A percentile compares a stretch with the other conserved stretches of the same genome.
phyloP scores from a whole-genome alignment of 2,329 filamentous ascomycete species.

The Trichoderma sp. region DNA sequence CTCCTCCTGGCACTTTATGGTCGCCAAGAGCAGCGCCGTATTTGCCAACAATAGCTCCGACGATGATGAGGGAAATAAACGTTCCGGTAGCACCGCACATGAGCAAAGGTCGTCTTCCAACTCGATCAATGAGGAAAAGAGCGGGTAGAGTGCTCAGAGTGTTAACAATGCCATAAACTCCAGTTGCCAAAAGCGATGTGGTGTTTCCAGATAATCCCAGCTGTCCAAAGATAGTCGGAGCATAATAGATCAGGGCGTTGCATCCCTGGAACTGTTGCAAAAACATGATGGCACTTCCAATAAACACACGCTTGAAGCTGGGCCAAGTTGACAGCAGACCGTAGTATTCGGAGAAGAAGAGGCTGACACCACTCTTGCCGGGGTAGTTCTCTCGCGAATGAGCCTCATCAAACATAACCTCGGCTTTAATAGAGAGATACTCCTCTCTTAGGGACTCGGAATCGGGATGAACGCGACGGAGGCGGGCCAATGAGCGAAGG shows the following conservation, averaged over 20 bases:
- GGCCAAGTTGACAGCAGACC: slow-evolving; percentile 32
- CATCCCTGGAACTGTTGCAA: slow-evolving; percentile 52
- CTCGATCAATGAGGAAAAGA: slow-evolving; percentile 50
- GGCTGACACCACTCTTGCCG: slow-evolving; percentile 29
- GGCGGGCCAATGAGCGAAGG: slow-evolving; percentile 29
- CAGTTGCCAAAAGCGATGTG: slow-evolving; percentile 51
- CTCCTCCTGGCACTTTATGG: slow-evolving; percentile 43
- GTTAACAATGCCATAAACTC: slow-evolving; percentile 56
- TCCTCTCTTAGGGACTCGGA: slow-evolving; percentile 32
- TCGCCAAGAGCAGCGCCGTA: slow-evolving; percentile 39
- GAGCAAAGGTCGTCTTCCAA: slow-evolving; percentile 61
- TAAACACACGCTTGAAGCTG: slow-evolving; percentile 44
- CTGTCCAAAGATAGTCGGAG: slow-evolving; percentile 44
- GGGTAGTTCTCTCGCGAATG: slow-evolving; percentile 30
- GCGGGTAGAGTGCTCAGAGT: slow-evolving; percentile 43
- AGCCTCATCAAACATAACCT: slow-evolving; percentile 37
- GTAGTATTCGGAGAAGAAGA: slow-evolving; percentile 33
- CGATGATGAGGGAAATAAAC: slow-evolving; percentile 55
- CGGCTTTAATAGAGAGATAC: slow-evolving; percentile 37
- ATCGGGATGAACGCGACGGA: slow-evolving; percentile 35
- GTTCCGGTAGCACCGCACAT: slow-evolving; percentile 63
- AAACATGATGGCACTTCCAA: slow-evolving; percentile 55
- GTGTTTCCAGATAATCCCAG: slow-evolving; percentile 43
- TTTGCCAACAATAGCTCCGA: slow-evolving; percentile 48
- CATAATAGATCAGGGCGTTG: slow-evolving; percentile 49